Evolutionary conservation across 345 rosid species (phyloP).

Genomic region (Melastoma malabathricum): DNA sequence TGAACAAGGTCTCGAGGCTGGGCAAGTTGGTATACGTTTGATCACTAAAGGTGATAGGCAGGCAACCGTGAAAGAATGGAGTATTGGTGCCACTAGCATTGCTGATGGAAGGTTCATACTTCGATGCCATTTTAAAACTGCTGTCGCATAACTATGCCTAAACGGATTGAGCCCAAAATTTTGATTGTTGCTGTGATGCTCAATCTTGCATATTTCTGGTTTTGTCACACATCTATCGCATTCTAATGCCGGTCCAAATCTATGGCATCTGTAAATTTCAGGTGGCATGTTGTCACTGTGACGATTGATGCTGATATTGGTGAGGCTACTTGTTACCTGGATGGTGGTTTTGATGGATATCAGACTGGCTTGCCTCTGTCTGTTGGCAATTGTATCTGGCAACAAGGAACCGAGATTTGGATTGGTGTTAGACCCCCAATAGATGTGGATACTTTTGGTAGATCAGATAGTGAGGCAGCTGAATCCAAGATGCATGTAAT

Average conservation of each 20-base stretch:
- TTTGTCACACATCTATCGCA: neutral
- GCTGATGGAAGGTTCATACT: conserved; percentile 86
- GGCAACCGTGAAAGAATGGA: conserved; percentile 92
- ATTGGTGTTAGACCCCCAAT: conserved; percentile 89
- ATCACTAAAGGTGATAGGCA: conserved; percentile 91
- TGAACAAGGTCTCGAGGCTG: conserved; percentile 99
- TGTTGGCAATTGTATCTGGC: conserved; percentile 65
- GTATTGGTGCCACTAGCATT: conserved; percentile 94
- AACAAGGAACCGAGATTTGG: conserved; percentile 86
- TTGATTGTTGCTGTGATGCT: too few species aligned
- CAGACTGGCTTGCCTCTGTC: conserved; percentile 60
- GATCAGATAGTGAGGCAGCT: conserved; percentile 98
- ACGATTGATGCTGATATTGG: conserved; percentile 88
- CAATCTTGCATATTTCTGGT: too few species aligned
- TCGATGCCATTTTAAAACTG: conserved; percentile 1
- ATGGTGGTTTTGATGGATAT: conserved; percentile 94
- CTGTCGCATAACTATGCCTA: neutral
- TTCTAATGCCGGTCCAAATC: neutral
- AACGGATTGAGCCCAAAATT: conserved; percentile 2
- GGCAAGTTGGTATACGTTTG: conserved; percentile 92
- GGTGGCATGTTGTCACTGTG: conserved; percentile 99
- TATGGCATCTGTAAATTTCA: conserved; percentile 17
- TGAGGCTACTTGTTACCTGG: conserved; percentile 92
- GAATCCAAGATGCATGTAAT: conserved; percentile 98
- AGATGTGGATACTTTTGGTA: conserved; percentile 89